phyloP scores from a whole-genome alignment of 1,139 yeast genomes.

The Sugiyamaella castrensis region DNA sequence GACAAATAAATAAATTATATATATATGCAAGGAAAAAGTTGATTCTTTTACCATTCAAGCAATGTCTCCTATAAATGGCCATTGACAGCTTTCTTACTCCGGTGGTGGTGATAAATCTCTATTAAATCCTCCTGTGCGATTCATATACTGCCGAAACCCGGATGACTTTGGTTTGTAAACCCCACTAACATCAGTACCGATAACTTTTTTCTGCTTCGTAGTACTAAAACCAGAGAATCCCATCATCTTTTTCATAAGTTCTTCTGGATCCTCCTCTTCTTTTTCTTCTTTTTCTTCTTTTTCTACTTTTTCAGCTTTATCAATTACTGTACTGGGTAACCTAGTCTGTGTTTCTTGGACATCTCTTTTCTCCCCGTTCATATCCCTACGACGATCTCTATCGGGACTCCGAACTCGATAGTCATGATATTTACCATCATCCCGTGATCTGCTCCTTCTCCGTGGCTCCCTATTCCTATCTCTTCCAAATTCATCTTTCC shows the following conservation, averaged over 20 bases:
- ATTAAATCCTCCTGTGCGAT: slow-evolving; percentile 59
- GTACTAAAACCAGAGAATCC: slow-evolving; percentile 62
- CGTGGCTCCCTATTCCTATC: slow-evolving; percentile 1
- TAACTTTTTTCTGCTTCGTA: slow-evolving; percentile 59
- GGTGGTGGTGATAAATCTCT: slow-evolving; percentile 53
- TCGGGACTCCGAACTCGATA: neutral
- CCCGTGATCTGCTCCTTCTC: neutral
- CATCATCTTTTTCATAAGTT: slow-evolving; percentile 47
- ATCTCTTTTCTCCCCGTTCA: too few relatives aligned
- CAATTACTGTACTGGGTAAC: neutral
- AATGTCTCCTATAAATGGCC: neutral
- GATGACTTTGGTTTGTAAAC: slow-evolving; percentile 43
- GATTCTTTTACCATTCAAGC: too few relatives aligned
- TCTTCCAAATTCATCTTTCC: neutral
- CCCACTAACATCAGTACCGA: slow-evolving; percentile 44
- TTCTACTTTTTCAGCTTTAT: neutral
- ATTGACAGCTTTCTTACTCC: slow-evolving; percentile 2
- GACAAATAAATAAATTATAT: too few relatives aligned
- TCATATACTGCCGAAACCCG: slow-evolving; percentile 66
- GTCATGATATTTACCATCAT: neutral
- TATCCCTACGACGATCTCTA: too few relatives aligned
- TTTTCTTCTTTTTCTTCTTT: neutral
- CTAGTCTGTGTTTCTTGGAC: too few relatives aligned
- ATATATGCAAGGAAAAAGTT: too few relatives aligned
- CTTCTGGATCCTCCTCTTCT: slow-evolving; percentile 19